A percentile compares a stretch with the other conserved stretches of the same genome.
Evolutionary conservation across 176 grass and related monocot genomes (phyloP).

Genomic region (Raddia distichophylla): DNA sequence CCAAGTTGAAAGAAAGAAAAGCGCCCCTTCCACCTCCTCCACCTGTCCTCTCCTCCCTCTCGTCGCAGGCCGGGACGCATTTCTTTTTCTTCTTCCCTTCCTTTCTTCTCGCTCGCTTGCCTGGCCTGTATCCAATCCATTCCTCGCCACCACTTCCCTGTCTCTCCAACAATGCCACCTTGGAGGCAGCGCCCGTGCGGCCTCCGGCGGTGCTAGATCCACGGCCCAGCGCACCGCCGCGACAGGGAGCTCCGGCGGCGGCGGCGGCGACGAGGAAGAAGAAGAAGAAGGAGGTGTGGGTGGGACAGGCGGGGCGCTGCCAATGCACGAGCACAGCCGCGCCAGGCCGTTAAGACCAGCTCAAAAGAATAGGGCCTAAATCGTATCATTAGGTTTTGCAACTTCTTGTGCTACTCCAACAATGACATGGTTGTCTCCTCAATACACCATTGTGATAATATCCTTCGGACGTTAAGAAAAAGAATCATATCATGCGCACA

Average conservation of each 20-base stretch:
- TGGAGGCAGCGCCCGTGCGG: constrained; percentile 29
- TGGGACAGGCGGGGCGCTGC: constrained; percentile 31
- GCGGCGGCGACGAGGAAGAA: background rate
- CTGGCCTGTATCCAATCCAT: constrained; percentile 39
- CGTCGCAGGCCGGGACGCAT: constrained; percentile 15
- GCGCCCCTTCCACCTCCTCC: background rate
- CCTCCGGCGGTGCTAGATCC: constrained; percentile 46
- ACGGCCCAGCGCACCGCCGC: background rate
- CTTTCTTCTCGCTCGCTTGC: constrained; percentile 41
- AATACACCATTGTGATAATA: too few species aligned
- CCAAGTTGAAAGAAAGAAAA: background rate
- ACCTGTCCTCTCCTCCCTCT: background rate
- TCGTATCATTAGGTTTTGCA: too few species aligned
- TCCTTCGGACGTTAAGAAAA: too few species aligned
- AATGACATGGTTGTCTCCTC: too few species aligned
- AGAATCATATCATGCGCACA: too few species aligned
- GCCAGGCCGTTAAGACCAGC: constrained; percentile 59
- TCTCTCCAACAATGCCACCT: constrained; percentile 44
- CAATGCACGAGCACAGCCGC: constrained; percentile 63
- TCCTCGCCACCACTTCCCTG: background rate
- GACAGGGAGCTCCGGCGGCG: background rate
- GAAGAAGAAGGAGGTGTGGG: background rate
- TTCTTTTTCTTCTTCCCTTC: constrained; percentile 44
- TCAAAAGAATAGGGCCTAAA: too few species aligned
- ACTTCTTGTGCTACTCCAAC: too few species aligned